Evolutionary conservation across 1,139 yeast species (phyloP), one percentile per base, ranked within the genome.

Genomic region (Nakaseomyces glabratus): DNA sequence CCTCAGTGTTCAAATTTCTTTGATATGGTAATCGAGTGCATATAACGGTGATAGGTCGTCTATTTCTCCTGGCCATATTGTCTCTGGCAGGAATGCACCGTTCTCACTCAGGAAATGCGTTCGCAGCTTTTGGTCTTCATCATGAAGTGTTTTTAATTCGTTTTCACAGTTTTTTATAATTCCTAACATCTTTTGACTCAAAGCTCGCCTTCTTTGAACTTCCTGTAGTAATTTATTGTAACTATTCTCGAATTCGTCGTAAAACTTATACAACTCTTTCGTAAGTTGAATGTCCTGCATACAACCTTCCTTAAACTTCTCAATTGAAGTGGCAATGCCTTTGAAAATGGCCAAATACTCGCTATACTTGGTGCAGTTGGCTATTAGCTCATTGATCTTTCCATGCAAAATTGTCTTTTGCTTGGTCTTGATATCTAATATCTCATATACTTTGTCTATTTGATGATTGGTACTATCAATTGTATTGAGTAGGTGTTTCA

Each of bases 21-120:
- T 44, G 8, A 51, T 36, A 24, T 36, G 38, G 32, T 48, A 55
- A 5, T 47, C 44, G 15, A 56, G 30, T 4, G 47, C 36, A 36
- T 47, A 56, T 25, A 54, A 33, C 8, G 60, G 56, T 12, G 47
- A 36, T 14, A 49, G 38, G 34, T 46, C 57, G 37, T 61, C 61
- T 15, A 61, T 56, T 32, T 68, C 51, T 3, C 66, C 66, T 1
- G 62, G 57, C 73, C 74, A 71, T 3, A 72, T 55, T 41, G 69
- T 71, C 24, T 57, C 62, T 0, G 84, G 84, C 8, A 76, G 54
- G 43, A 54, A 76, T 31, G 66, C 68, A 0, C 75, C 76, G 49
- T 73, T 61, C 6, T 56, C 51, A 2, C 49, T 43, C 28, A 71
- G 42, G 42, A 76, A 76, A 7, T 48, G 40, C 14, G 58, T 46